A percentile compares a stretch with the other conserved stretches of the same genome.
phyloP scores from a whole-genome alignment of 306 rosid species.

The Quercus gilva region DNA sequence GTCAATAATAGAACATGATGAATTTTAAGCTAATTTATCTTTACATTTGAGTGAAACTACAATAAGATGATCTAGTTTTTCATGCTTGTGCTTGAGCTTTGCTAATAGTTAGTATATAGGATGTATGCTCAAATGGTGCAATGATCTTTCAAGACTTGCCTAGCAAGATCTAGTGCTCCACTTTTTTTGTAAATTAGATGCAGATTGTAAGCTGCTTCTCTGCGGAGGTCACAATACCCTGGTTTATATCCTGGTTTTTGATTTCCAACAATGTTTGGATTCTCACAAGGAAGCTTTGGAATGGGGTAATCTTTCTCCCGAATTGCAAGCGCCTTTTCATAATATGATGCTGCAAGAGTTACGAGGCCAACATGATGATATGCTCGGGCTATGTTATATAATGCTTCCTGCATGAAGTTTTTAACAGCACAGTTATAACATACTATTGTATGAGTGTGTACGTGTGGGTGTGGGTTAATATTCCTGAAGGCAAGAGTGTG shows the following conservation, averaged over 20 bases:
- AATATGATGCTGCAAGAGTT: conserved; percentile 60
- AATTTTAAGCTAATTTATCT: not conserved
- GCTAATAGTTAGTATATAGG: not conserved
- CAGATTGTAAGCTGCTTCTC: conserved; percentile 87
- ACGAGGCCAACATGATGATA: conserved; percentile 84
- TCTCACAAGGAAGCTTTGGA: conserved; percentile 69
- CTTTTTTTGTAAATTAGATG: conserved; percentile 82
- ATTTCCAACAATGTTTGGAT: conserved; percentile 31
- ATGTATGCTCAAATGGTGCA: conserved; percentile 45
- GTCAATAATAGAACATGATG: too few relatives aligned
- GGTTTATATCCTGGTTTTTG: conserved; percentile 46
- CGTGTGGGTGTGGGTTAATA: too few relatives aligned
- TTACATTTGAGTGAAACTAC: not conserved
- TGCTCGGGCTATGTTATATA: conserved; percentile 81
- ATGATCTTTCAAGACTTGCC: conserved; percentile 74
- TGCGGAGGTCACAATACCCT: conserved; percentile 74
- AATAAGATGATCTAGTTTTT: not conserved
- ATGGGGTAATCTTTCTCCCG: conserved; percentile 59
- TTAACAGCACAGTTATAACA: not conserved
- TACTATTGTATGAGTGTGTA: not conserved
- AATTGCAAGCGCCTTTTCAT: conserved; percentile 67
- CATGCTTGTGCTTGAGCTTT: not conserved
- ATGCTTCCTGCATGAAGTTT: conserved; percentile 55
- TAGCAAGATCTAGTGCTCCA: conserved; percentile 88
- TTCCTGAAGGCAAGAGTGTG: not conserved